Base-by-base conservation (phyloP, 345 rosid species). In the Citrus maxima region DNA sequence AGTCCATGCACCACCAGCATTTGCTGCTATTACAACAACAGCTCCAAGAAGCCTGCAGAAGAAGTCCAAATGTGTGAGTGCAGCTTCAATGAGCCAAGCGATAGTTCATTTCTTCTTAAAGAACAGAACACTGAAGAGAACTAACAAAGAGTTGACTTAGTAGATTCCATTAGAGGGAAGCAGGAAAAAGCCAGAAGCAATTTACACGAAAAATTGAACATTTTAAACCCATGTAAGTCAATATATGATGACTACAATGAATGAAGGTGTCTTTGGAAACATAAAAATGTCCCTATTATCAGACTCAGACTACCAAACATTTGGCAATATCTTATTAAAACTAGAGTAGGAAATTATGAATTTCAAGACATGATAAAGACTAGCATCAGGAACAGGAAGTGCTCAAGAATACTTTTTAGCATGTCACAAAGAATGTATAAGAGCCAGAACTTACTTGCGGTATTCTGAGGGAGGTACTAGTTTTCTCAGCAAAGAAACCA, bases 1-100 rank as follows among this genome's bases (percentile, higher is more conserved):
- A 82, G 99, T 93, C 98, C 99, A 95, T 14, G 97, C 93, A 80
- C 99, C 99, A 79, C 98, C 99, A 42, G 98, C 97, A 81, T 93
- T 95, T 78, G 98, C 99, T 77, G 99, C 97, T 88, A 95, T 93
- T 18, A 95, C 97, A 72, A 95, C 91, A 68, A 93, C 96, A 77
- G 88, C 98, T 88, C 99, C 98, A 60, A 95, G 92, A 88, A 95
- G 89, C 86, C 99, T 95, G 88, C 75, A 83, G 74, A 73, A 27
- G 37, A 55, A 59, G 68, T 37, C 30, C 64, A 67, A 77, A 75
- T 3, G 67, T 71, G 24, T 13, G 63, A 68, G 60, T 62, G 25
- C 28, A 60, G 25, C 14, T 70, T 42, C 6, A 4, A 3, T 25
- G 9, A 64, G 46, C 22, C 34, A 49, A 64, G 62, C 2, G 10